These are phyloP conservation scores for Boletus rubropictus DNA, from an alignment of 768 basidiomycete species.

Conservation along the genomic window DNA sequence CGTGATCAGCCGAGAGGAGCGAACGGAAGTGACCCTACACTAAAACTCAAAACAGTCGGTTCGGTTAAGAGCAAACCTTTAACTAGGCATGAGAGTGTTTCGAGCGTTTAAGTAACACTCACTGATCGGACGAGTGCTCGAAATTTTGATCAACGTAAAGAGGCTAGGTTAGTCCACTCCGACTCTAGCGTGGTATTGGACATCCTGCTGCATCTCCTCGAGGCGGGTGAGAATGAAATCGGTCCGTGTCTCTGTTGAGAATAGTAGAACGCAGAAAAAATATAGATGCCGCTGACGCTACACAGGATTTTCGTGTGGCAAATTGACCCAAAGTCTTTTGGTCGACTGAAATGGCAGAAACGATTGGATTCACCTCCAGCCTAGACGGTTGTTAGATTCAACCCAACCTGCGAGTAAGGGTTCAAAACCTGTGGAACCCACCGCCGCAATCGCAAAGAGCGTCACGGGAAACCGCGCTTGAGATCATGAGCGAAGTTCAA, in stretches of 20 bases:
- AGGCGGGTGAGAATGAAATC: slow-evolving; percentile 63
- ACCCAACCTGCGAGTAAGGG: slow-evolving; percentile 64
- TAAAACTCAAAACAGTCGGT: slow-evolving; percentile 68
- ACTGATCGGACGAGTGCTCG: slow-evolving; percentile 70
- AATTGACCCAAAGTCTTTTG: not conserved
- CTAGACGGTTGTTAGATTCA: slow-evolving; percentile 49
- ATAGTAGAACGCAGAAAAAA: slow-evolving; percentile 42
- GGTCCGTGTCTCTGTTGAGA: slow-evolving; percentile 70
- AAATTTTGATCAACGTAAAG: slow-evolving; percentile 57
- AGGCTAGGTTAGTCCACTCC: slow-evolving; percentile 60
- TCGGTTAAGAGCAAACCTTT: slow-evolving; percentile 38
- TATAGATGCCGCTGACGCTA: slow-evolving; percentile 51
- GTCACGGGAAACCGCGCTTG: slow-evolving; percentile 80
- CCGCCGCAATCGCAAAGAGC: slow-evolving; percentile 55
- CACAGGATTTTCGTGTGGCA: slow-evolving; percentile 1
- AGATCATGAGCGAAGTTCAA: slow-evolving; percentile 6
- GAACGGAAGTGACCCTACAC: slow-evolving; percentile 38
- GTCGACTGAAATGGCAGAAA: slow-evolving; percentile 52
- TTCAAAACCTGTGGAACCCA: slow-evolving; percentile 60
- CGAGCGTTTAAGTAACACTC: slow-evolving; percentile 26
- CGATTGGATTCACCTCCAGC: slow-evolving; percentile 85
- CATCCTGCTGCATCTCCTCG: slow-evolving; percentile 64
- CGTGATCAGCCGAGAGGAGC: slow-evolving; percentile 2
- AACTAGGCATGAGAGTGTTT: not conserved
- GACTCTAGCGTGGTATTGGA: slow-evolving; percentile 53